Evolutionary conservation across 331 rosid genomes (phyloP).

Genomic region (Quercus phellos): DNA sequence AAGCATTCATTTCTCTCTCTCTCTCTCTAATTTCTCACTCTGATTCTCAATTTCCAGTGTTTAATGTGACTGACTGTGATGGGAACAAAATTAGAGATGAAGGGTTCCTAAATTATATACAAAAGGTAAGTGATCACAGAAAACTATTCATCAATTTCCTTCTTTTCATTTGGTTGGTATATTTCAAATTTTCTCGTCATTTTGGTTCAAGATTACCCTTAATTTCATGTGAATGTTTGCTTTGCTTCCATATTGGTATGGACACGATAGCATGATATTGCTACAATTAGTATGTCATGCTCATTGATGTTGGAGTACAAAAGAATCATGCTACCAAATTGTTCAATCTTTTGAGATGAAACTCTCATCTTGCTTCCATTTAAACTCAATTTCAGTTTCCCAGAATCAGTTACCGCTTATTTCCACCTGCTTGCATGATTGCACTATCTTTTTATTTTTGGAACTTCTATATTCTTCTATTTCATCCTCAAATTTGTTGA

Average conservation of each 20-base stretch:
- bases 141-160: not conserved
- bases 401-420: too few species aligned
- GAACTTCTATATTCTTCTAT: not conserved
- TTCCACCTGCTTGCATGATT: too few species aligned
- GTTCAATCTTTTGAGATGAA: too few species aligned
- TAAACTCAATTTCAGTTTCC: too few species aligned
- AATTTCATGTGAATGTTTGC: too few species aligned
- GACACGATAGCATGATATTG: too few species aligned
- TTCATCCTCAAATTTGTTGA: not conserved
- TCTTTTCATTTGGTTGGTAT: constrained; percentile 3
- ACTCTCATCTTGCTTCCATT: too few species aligned
- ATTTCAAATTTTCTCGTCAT: not conserved
- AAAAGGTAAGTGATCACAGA: constrained; percentile 45
- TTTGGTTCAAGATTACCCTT: too few species aligned
- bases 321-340: too few species aligned
- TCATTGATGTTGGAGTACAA: too few species aligned
- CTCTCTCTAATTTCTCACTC: constrained; percentile 5
- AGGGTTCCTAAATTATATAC: constrained; percentile 69
- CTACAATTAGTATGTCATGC: too few species aligned
- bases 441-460: not conserved
- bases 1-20: not conserved
- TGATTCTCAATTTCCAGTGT: constrained; percentile 48
- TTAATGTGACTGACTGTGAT: constrained; percentile 68
- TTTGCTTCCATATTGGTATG: too few species aligned
- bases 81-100: constrained; percentile 83